Base-by-base conservation (phyloP, 305 asterid genomes). In the Fraxinus nigra region DNA sequence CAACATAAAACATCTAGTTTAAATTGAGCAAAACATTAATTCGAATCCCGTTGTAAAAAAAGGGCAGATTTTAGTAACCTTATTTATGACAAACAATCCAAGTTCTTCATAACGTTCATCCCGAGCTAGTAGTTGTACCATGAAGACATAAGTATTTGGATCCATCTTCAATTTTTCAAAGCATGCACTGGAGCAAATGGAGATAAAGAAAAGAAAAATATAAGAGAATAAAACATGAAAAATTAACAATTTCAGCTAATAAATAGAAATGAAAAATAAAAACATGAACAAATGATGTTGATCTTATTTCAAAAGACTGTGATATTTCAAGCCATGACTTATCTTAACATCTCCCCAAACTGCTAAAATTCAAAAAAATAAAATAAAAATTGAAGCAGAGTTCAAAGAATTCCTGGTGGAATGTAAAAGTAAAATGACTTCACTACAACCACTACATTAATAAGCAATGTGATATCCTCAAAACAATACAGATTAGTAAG, bases 101-200 rank as follows among this genome's bases (percentile, higher is more conserved):
- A 96, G 94, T 88, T 93, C 97, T 1, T 92, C 89, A 80, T 88
- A 88, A 61, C 89, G 88, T 87, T 93, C 98, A 83, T 89, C 97
- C 88, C 97, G 93, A 18, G 91, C 93, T 79, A 96, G 95, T 89
- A 94, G 85, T 87, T 89, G 97, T 84, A 92, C 94, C 87, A 87
- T 90, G 89, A 94, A 85, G 80, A 91, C 92, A 82, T 93, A 91
- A 38, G 89, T 88, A 87, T 86, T 87, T 78, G 91, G 93, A 82
- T 87, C 87, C 85, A 94, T 92, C 90, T 91, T 92, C 54, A 96
- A 80, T 80, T 92, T 94, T 85, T 91, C 98, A 86, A 86, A 72
- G 89, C 89, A 92, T 77, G 93, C 94, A 86, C 99, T 94, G 97
- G 85, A 85, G 85, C 73, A 10, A 46, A 78, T n/a, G 38, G 78